Evolutionary conservation across 306 rosid species (phyloP).

Genomic region (Corylus americana): DNA sequence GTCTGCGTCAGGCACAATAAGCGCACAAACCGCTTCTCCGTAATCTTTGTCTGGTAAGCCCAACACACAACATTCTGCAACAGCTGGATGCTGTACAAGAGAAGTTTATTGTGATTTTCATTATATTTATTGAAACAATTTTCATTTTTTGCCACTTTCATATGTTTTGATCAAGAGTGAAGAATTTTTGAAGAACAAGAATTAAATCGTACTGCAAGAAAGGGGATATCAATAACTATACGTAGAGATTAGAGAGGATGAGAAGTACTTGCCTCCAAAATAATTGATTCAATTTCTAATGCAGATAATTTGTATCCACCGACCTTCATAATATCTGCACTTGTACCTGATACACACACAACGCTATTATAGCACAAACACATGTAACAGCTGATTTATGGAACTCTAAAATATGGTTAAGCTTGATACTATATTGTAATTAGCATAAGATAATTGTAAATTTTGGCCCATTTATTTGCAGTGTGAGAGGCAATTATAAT

Average conservation of each 20-base stretch:
- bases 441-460: not conserved
- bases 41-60: conserved; percentile 83
- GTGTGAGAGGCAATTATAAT: not conserved
- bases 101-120: conserved; percentile 18
- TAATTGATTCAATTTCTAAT: conserved; percentile 86
- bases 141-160: not conserved
- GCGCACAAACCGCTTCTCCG: conserved; percentile 81
- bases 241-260: conserved; percentile 7
- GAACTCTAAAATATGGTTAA: not conserved
- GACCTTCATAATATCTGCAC: conserved; percentile 86
- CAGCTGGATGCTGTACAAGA: conserved; percentile 66
- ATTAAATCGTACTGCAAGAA: not conserved
- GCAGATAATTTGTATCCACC: conserved; percentile 95
- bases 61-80: conserved; percentile 85
- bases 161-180: not conserved
- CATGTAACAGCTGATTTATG: not conserved
- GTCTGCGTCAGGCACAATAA: conserved; percentile 56
- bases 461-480: not conserved
- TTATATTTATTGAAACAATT: conserved; percentile 1
- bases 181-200: not conserved
- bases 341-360: conserved; percentile 64
- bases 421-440: not conserved
- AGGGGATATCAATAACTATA: not conserved
- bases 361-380: not conserved
- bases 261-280: conserved; percentile 60